A percentile compares a stretch with the other conserved stretches of the same genome.
Conservation (phyloP, 768 basidiomycete species). For the Tricholoma flavovirens region DNA sequence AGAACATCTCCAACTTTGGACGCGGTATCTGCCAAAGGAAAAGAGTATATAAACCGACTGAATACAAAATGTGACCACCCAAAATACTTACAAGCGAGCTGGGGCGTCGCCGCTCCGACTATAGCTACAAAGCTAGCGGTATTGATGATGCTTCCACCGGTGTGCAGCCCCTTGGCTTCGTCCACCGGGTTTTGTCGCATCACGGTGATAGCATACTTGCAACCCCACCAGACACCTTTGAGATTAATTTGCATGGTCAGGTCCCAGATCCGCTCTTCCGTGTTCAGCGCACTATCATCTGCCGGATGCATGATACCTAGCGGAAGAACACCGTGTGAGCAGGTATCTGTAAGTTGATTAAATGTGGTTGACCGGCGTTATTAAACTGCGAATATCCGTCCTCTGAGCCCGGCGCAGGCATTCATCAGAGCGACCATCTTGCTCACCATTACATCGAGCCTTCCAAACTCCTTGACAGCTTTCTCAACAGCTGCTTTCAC, state of each 20-base stretch:
- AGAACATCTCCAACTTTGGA: conserved; percentile 58
- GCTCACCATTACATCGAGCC: conserved; percentile 89
- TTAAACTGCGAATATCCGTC: conserved; percentile 62
- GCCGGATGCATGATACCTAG: conserved; percentile 96
- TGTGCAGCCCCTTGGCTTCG: conserved; percentile 68
- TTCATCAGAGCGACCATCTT: neutral
- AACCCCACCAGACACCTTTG: conserved; percentile 99
- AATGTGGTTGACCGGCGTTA: conserved; percentile 60
- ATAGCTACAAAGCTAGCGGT: conserved; percentile 96
- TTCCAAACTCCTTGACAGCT: conserved; percentile 82
- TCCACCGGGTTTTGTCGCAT: conserved; percentile 93
- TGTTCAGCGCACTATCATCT: conserved; percentile 94
- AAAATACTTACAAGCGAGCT: conserved; percentile 79
- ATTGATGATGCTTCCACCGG: conserved; percentile 93
- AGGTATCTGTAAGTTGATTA: neutral
- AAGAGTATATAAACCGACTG: conserved; percentile 11
- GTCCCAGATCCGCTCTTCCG: conserved; percentile 96
- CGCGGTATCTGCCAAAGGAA: conserved; percentile 65
- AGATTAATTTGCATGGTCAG: conserved; percentile 91
- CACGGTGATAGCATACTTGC: conserved; percentile 94
- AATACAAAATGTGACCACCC: neutral
- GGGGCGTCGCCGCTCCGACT: conserved; percentile 95
- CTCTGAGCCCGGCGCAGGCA: neutral
- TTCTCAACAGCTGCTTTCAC: conserved; percentile 76
- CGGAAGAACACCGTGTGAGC: conserved; percentile 2